Evolutionary conservation across 805 yeast genomes (phyloP).

Genomic region (Candida sphagnicola): DNA sequence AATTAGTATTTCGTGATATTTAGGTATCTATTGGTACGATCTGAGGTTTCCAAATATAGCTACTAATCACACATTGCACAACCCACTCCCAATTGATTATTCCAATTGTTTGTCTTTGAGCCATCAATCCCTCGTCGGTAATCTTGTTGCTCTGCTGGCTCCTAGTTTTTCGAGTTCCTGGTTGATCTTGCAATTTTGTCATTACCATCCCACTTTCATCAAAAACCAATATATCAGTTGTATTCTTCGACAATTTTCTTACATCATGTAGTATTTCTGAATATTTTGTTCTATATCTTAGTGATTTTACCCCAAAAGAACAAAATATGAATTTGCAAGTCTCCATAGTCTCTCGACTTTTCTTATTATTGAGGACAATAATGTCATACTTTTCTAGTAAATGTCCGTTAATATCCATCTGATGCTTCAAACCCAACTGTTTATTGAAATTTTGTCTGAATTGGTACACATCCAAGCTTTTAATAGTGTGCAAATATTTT

Average conservation of each 20-base stretch:
- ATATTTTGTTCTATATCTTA: conserved; percentile 11
- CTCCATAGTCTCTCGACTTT: conserved; percentile 23
- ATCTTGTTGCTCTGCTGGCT: not conserved
- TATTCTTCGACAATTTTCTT: conserved; percentile 4
- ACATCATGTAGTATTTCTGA: not conserved
- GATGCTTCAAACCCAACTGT: conserved; percentile 31
- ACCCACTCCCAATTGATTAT: conserved; percentile 63
- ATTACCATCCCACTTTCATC: conserved; percentile 17
- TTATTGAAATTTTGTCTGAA: conserved; percentile 37
- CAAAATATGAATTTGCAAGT: conserved; percentile 43
- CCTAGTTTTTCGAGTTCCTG: not conserved
- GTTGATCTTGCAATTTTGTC: conserved; percentile 1
- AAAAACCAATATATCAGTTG: conserved; percentile 19
- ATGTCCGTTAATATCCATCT: conserved; percentile 36
- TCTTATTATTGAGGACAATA: conserved; percentile 29
- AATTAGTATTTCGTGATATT: no score
- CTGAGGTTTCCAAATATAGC: conserved; percentile 24
- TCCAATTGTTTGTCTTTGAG: conserved; percentile 11
- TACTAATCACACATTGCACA: conserved; percentile 54
- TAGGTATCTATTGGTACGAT: not conserved
- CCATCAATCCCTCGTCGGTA: not conserved
- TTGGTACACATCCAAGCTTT: conserved; percentile 46
- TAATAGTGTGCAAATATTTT: conserved; percentile 34
- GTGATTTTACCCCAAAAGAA: conserved; percentile 40
- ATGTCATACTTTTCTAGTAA: conserved; percentile 30